Percentiles rank a stretch among this genome's conserved stretches.
phyloP scores from a whole-genome alignment of 305 asterid species.

The Fraxinus xanthoxyloides region DNA sequence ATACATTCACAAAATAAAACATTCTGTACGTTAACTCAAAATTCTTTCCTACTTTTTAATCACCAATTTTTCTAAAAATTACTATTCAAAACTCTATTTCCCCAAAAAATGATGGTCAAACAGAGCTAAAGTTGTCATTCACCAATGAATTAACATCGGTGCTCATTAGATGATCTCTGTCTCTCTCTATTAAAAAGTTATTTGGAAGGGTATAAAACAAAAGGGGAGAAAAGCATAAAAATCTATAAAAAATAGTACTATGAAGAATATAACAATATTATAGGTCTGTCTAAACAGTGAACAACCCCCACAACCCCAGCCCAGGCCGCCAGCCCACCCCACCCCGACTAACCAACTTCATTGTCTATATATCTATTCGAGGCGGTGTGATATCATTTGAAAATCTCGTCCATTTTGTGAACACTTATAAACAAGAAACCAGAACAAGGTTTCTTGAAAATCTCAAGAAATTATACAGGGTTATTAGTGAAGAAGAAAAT shows the following conservation, averaged over 20 bases:
- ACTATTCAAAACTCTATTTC: too few species aligned
- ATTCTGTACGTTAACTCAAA: too few species aligned
- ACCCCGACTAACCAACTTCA: not conserved
- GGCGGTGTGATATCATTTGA: slow-evolving; percentile 16
- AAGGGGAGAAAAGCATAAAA: not conserved
- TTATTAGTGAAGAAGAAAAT: not conserved
- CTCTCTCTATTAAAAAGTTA: not conserved
- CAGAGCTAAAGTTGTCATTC: too few species aligned
- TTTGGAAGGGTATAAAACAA: not conserved
- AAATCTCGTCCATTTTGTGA: not conserved
- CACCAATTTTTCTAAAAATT: too few species aligned
- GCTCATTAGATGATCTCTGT: too few species aligned
- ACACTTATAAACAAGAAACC: not conserved
- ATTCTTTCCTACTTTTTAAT: too few species aligned
- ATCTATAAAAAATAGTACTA: not conserved
- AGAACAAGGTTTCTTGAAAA: not conserved
- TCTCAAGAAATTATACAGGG: not conserved
- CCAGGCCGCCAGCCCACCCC: not conserved
- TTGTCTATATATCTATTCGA: slow-evolving; percentile 22
- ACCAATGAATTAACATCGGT: too few species aligned
- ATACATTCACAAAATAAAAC: too few species aligned
- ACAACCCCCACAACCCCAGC: not conserved
- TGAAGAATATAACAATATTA: not conserved
- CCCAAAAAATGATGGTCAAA: too few species aligned
- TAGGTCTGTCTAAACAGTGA: not conserved